Conservation (phyloP, 2,329 filamentous ascomycete species). For the Penicillium sp. region DNA sequence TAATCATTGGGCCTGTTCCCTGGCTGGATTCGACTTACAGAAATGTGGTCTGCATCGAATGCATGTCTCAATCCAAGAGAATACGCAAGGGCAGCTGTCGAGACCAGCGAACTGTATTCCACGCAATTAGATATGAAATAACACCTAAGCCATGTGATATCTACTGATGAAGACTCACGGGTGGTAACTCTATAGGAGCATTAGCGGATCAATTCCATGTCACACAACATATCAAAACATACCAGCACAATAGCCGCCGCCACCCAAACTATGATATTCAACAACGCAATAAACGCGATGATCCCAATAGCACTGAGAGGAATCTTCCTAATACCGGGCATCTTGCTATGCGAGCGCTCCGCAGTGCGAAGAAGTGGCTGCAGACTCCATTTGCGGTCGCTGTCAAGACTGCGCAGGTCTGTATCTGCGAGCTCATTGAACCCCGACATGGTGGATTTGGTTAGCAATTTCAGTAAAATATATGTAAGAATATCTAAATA, state of each 20-base stretch:
- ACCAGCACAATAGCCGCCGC: slow-evolving; percentile 58
- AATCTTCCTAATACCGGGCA: slow-evolving; percentile 56
- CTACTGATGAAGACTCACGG: slow-evolving; percentile 29
- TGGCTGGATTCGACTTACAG: slow-evolving; percentile 37
- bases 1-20: neutral
- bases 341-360: slow-evolving; percentile 48
- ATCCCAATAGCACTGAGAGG: slow-evolving; percentile 58
- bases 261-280: slow-evolving; percentile 59
- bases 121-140: neutral
- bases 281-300: slow-evolving; percentile 51
- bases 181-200: slow-evolving; percentile 32
- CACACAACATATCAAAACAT: slow-evolving; percentile 19
- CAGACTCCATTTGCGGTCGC: slow-evolving; percentile 29
- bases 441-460: neutral
- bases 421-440: neutral
- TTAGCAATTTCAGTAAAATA: neutral
- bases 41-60: slow-evolving; percentile 94
- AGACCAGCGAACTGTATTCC: slow-evolving; percentile 60
- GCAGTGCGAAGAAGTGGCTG: slow-evolving; percentile 38
- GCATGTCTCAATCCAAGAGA: slow-evolving; percentile 88
- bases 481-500: too few relatives aligned
- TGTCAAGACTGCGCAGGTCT: slow-evolving; percentile 9
- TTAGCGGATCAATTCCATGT: slow-evolving; percentile 9
- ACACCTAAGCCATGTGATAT: fast-evolving
- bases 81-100: slow-evolving; percentile 80